A percentile compares a stretch with the other conserved stretches of the same genome.
These are phyloP conservation scores for Rostrohypoxylon terebratum DNA, from an alignment of 495 filamentous ascomycete genomes.

Conservation along the genomic window DNA sequence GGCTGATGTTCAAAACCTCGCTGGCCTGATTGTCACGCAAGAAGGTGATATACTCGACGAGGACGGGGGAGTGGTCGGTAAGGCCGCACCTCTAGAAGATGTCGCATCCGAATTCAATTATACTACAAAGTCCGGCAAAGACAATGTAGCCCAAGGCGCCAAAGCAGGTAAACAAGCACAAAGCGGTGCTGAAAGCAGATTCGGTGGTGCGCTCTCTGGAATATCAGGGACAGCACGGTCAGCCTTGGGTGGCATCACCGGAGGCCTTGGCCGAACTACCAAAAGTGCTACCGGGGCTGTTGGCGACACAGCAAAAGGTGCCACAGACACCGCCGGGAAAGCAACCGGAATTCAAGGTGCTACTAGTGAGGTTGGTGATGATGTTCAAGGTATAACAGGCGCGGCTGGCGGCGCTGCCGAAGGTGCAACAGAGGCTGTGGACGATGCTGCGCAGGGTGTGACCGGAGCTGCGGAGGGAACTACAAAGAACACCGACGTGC, in stretches of 20 bases:
- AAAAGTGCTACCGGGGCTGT: constrained; percentile 30
- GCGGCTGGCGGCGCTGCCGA: constrained; percentile 16
- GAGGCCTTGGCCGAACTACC: constrained; percentile 24
- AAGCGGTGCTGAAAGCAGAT: not conserved
- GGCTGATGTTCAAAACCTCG: constrained; percentile 68
- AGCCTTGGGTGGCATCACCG: constrained; percentile 24
- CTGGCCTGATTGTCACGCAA: constrained; percentile 67
- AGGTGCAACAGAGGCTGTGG: constrained; percentile 33
- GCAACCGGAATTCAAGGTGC: constrained; percentile 16
- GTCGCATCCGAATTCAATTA: constrained; percentile 44
- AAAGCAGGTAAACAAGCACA: constrained; percentile 6
- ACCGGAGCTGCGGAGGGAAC: constrained; percentile 38
- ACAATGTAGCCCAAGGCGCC: constrained; percentile 13
- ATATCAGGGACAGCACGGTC: constrained; percentile 31
- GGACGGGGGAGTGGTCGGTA: constrained; percentile 69
- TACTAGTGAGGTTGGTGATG: constrained; percentile 21
- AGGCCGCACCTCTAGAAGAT: constrained; percentile 62
- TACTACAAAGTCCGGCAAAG: constrained; percentile 40
- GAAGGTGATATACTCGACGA: constrained; percentile 74
- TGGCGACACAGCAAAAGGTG: constrained; percentile 32
- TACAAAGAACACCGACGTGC: constrained; percentile 35
- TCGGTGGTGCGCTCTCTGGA: constrained; percentile 33
- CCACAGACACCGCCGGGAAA: constrained; percentile 31
- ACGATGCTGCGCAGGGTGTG: constrained; percentile 43
- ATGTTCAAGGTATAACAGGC: constrained; percentile 21